Evolutionary conservation across 169 alveolate genomes (phyloP).

Genomic region (Plasmodium gallinaceum): DNA sequence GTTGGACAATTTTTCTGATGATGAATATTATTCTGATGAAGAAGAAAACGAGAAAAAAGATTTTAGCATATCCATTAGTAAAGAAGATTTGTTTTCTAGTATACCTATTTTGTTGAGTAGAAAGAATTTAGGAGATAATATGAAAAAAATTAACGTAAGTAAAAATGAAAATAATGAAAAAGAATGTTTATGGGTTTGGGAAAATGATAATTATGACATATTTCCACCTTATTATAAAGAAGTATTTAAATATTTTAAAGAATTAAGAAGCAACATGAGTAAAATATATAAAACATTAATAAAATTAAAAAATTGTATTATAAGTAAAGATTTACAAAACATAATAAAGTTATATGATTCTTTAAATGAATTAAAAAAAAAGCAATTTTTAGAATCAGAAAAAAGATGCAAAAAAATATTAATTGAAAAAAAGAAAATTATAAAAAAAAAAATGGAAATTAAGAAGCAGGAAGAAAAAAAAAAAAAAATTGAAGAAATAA

Average conservation of each 20-base stretch:
- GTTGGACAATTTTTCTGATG: conserved; percentile 64
- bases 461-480: conserved; percentile 75
- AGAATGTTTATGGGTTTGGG: conserved; percentile 77
- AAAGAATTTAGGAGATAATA: conserved; percentile 73
- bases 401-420: conserved; percentile 62
- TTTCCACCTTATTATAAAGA: conserved; percentile 71
- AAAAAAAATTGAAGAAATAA: conserved; percentile 53
- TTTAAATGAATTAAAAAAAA: conserved; percentile 70
- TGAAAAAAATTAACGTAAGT: conserved; percentile 64
- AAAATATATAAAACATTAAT: conserved; percentile 72
- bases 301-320: conserved; percentile 52
- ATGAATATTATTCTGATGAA: conserved; percentile 43
- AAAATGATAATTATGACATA: conserved; percentile 70
- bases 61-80: conserved; percentile 31
- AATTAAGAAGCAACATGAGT: conserved; percentile 46
- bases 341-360: conserved; percentile 45
- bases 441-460: conserved; percentile 68
- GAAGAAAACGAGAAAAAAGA: conserved; percentile 9
- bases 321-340: conserved; percentile 46
- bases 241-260: conserved; percentile 66
- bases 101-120: conserved; percentile 68
- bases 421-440: conserved; percentile 63
- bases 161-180: conserved; percentile 73
- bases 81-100: conserved; percentile 44
- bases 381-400: conserved; percentile 68